Evolutionary conservation across 2,329 filamentous ascomycete species (phyloP), one percentile per base, ranked within the genome.

Genomic region (Neonectria neomacrospora): DNA sequence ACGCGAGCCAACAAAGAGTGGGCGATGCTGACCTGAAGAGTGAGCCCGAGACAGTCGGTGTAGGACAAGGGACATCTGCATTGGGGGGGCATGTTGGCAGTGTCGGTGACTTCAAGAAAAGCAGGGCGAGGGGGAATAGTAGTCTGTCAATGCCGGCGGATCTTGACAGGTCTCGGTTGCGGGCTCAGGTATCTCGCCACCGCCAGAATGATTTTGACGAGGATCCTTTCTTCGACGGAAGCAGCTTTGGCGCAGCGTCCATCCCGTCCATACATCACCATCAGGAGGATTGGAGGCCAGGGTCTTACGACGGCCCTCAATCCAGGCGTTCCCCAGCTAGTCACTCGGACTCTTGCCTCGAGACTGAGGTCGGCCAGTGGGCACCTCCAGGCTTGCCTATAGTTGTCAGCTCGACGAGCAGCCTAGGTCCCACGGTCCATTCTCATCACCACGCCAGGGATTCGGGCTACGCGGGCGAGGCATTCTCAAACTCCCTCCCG

Each of bases 141-240:
- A 55, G 44, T 23, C 28, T 59, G 28, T 16, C 50, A 2, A 42
- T 42, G 45, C 41, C 63, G 47, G 26, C 18, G 14, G n/a, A 22
- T 12, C 55, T 44, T 6, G 34, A 37, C 16, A 54, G 42, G 28
- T 20, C 26, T 34, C 45, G 39, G 22, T 30, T 47, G 22, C 54
- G n/a, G 7, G 22, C n/a, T 12, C 28, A 28, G 6, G 22, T 39
- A 20, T 41, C 6, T n/a, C 28, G 32, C 28, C 56, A 34, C n/a
- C 61, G 37, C 34, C 62, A 52, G 23, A 54, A 69, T 18, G 41
- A 18, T 14, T 30, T 61, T 26, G 54, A 58, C 8, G 67, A 69
- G 45, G 67, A 69, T 26, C 67, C 70, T 3, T 65, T 67, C 6
- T 65, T 67, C 26, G 58, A 66, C 41, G 62, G 53, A 5, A 60